phyloP scores from a whole-genome alignment of 345 rosid species.

The Eucalyptus cladocalyx region DNA sequence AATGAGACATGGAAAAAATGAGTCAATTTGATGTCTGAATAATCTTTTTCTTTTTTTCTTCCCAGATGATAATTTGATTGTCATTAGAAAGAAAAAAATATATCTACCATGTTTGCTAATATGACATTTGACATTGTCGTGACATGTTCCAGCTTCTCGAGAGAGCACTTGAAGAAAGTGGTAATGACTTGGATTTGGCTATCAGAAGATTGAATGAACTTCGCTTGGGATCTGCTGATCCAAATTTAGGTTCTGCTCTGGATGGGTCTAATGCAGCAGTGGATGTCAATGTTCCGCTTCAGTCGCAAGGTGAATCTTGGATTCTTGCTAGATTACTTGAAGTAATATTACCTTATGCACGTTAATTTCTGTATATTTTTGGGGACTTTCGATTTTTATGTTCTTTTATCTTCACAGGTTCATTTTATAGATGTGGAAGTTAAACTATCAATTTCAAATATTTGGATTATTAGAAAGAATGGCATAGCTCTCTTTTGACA shows the following conservation, averaged over 20 bases:
- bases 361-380: neutral
- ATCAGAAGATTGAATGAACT: constrained; percentile 80
- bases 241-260: constrained; percentile 2
- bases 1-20: neutral
- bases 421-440: neutral
- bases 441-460: neutral
- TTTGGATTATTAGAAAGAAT: neutral
- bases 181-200: constrained; percentile 79
- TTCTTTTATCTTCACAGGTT: neutral
- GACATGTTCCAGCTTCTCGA: constrained; percentile 43
- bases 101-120: neutral
- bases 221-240: constrained; percentile 53
- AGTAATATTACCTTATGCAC: neutral
- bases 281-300: constrained; percentile 11
- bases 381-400: neutral
- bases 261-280: constrained; percentile 6
- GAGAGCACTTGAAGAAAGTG: constrained; percentile 70
- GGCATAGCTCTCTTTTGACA: neutral
- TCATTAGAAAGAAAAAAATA: neutral
- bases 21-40: neutral
- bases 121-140: neutral
- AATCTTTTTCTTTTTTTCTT: neutral
- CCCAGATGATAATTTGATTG: neutral
- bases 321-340: neutral
- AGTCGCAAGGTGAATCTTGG: constrained; percentile 28